Evolutionary conservation across 345 rosid species (phyloP), one percentile per base, ranked within the genome.

Genomic region (Kandelia obovata): DNA sequence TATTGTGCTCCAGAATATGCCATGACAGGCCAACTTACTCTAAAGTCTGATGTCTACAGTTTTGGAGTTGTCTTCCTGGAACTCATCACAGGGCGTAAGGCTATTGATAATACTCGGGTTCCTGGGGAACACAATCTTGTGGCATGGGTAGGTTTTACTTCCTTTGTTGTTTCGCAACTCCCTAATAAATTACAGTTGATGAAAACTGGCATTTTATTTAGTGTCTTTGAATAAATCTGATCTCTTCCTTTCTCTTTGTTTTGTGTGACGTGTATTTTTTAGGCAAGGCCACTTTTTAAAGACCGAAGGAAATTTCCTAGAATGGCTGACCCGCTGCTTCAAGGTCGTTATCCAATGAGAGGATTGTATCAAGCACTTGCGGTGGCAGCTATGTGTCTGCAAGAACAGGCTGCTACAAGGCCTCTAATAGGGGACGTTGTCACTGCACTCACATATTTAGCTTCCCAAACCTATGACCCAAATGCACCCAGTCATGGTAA

Each of bases 1-100:
- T 95, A 94, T 68, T 94, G 98, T 84, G 98, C 98, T 35, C 98
- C 98, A 0, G 98, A 94, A 72, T 94, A 94, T 70, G 99, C 99
- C 28, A 95, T 95, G 99, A 95, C 99, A 0, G 99, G 99, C 32
- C 99, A 95, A 52, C 96, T 95, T 35, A 95, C 99, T 43, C 70
- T 95, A 21, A 95, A 95, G 71, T 95, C 97, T 2, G 99, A 95
- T 84, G 97, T 92, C 56, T 95, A 95, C 67, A 92, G 97, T 77
- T 95, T 95, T 77, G 97, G 99, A 64, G 99, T 95, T 61, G 99
- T 95, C 73, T 90, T 95, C 84, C 87, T 95, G 53, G 99, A 95
- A 75, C 90, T 95, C 58, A 95, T 95, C 69, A 95, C 97, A 0
- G 99, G 99, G 58, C 89, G 99, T 69, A 95, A 92, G 82, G 99